These are phyloP conservation scores for Coemansia sp. DNA, from an alignment of 192 early-diverging fungal genomes.

Conservation along the genomic window DNA sequence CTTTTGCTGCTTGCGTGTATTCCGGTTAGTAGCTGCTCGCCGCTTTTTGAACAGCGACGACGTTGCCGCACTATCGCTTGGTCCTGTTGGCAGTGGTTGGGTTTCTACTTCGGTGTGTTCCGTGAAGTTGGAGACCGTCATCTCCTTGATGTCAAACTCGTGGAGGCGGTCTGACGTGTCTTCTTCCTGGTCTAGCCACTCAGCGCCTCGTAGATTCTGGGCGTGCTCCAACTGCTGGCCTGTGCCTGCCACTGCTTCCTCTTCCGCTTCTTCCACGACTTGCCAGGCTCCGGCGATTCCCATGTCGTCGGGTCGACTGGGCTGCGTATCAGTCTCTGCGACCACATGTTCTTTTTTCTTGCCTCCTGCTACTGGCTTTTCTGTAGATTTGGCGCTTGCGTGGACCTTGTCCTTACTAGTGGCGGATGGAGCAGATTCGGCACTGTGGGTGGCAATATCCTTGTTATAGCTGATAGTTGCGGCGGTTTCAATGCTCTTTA, in stretches of 20 bases:
- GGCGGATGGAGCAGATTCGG: not conserved
- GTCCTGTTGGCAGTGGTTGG: not conserved
- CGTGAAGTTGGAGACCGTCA: conserved; percentile 9
- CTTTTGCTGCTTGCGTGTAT: conserved; percentile 37
- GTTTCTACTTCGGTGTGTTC: not conserved
- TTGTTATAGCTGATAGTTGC: conserved; percentile 29
- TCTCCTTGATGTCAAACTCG: conserved; percentile 46
- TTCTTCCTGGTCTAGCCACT: conserved; percentile 37
- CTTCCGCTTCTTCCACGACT: conserved; percentile 33
- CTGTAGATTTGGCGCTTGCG: not conserved
- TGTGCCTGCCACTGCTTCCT: not conserved
- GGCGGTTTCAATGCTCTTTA: conserved; percentile 69
- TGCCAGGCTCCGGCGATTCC: conserved; percentile 51
- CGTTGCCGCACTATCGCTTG: not conserved
- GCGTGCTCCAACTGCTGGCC: not conserved
- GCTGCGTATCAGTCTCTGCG: not conserved
- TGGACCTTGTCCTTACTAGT: not conserved
- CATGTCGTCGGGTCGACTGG: conserved; percentile 23
- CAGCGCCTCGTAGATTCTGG: conserved; percentile 25
- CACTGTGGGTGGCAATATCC: conserved; percentile 16
- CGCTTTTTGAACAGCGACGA: conserved; percentile 46
- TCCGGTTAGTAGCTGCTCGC: conserved; percentile 27
- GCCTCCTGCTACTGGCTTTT: not conserved
- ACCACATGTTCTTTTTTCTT: not conserved
- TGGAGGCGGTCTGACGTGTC: conserved; percentile 3